Evolutionary conservation across 805 yeast genomes (phyloP).

Genomic region (Myxozyma neotropica): DNA sequence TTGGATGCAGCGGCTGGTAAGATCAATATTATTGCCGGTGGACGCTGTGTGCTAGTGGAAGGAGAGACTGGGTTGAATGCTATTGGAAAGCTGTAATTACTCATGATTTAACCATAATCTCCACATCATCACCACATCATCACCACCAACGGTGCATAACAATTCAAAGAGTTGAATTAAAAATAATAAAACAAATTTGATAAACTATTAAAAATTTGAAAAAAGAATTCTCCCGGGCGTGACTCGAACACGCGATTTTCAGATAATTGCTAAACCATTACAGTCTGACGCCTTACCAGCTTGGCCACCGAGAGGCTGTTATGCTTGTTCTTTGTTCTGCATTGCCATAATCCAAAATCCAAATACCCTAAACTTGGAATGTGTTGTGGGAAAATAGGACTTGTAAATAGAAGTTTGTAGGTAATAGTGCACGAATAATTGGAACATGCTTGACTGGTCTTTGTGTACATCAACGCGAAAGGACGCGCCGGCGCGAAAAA

Average conservation of each 20-base stretch:
- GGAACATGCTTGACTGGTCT: too few species aligned
- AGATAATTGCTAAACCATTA: slow-evolving; percentile 27
- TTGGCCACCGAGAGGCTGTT: slow-evolving; percentile 34
- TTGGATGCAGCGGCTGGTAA: slow-evolving; percentile 45
- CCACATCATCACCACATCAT: too few species aligned
- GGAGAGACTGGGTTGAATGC: slow-evolving; percentile 52
- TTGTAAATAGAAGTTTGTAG: too few species aligned
- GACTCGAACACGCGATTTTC: slow-evolving; percentile 37
- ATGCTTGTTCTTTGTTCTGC: too few species aligned
- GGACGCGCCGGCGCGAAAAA: background rate
- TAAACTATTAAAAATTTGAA: background rate
- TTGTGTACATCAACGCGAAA: too few species aligned
- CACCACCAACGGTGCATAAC: too few species aligned
- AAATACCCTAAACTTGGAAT: too few species aligned
- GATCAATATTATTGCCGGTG: slow-evolving; percentile 50
- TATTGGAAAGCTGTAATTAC: slow-evolving; percentile 20
- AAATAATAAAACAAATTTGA: background rate
- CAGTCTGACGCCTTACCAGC: slow-evolving; percentile 37
- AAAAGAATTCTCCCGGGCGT: slow-evolving; percentile 34
- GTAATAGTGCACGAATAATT: too few species aligned
- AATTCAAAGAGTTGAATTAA: too few species aligned
- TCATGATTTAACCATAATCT: too few species aligned
- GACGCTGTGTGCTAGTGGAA: slow-evolving; percentile 69
- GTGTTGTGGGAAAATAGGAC: too few species aligned
- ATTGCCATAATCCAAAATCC: too few species aligned